Evolutionary conservation across 306 rosid species (phyloP).

Genomic region (Fragaria ananassa): DNA sequence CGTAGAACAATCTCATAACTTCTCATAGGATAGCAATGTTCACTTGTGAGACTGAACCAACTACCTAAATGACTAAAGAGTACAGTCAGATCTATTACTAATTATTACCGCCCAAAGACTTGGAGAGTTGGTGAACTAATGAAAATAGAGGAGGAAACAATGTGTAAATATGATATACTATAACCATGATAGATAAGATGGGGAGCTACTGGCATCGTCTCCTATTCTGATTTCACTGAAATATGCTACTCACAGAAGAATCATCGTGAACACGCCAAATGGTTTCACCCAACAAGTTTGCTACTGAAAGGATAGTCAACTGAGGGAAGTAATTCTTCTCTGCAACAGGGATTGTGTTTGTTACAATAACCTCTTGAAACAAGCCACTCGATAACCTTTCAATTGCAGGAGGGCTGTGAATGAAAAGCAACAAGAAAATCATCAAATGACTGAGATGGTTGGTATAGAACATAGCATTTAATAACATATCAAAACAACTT

Average conservation of each 20-base stretch:
- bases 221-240: conserved; percentile 35
- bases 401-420: conserved; percentile 81
- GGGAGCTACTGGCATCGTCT: not conserved
- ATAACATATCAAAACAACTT: not conserved
- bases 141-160: not conserved
- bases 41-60: not conserved
- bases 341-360: conserved; percentile 79
- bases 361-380: conserved; percentile 88
- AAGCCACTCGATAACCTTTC: conserved; percentile 86
- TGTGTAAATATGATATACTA: not conserved
- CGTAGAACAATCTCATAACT: not conserved
- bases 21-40: not conserved
- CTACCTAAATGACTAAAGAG: not conserved
- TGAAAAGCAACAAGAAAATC: conserved; percentile 1
- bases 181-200: not conserved
- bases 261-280: conserved; percentile 95
- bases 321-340: conserved; percentile 86
- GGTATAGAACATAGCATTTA: not conserved
- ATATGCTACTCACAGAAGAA: conserved; percentile 89
- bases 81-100: not conserved
- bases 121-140: not conserved
- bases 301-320: conserved; percentile 88
- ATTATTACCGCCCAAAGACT: not conserved
- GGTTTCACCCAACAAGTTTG: conserved; percentile 91
- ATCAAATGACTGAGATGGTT: not conserved